Evolutionary conservation across 2,329 filamentous ascomycete genomes (phyloP).

Genomic region (Blumeriella jaapii): DNA sequence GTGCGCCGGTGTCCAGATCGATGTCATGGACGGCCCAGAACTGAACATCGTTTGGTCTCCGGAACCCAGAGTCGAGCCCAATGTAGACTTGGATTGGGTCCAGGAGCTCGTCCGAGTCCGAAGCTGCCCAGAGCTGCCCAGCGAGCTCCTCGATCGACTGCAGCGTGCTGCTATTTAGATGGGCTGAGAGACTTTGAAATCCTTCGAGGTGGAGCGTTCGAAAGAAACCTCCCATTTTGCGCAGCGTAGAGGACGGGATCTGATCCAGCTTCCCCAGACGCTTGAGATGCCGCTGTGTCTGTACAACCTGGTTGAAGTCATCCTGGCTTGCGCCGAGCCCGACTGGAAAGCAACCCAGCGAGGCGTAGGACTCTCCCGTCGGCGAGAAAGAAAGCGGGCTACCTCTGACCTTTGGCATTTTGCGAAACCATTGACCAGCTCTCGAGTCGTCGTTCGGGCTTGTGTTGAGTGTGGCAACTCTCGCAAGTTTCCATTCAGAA

Average conservation of each 20-base stretch:
- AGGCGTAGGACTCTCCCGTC: constrained; percentile 2
- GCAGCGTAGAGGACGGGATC: constrained; percentile 1
- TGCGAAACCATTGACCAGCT: constrained; percentile 2
- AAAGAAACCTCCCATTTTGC: constrained; percentile 1
- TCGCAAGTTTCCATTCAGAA: no score
- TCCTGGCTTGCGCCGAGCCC: constrained; percentile 1
- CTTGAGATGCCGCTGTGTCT: constrained; percentile 2
- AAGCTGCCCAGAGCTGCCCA: background rate
- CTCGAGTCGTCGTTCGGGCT: background rate
- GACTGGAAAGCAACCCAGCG: constrained; percentile 4
- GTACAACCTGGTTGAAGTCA: constrained; percentile 3
- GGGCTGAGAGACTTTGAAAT: background rate
- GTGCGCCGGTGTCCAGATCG: constrained; percentile 1
- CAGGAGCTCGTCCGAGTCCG: constrained; percentile 2
- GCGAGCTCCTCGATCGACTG: constrained; percentile 4
- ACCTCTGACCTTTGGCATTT: constrained; percentile 3
- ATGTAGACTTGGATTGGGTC: constrained; percentile 5
- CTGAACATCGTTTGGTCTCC: constrained; percentile 1
- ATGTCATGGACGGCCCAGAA: constrained; percentile 5
- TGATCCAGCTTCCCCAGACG: constrained; percentile 2
- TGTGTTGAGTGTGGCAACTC: no score
- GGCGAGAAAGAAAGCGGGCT: constrained; percentile 5
- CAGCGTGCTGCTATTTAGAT: constrained; percentile 1
- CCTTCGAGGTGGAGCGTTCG: constrained; percentile 1
- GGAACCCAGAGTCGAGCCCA: constrained; percentile 3